A percentile compares a stretch with the other conserved stretches of the same genome.
These are phyloP conservation scores for Orbilia blumenaviensis DNA, from an alignment of 2,329 filamentous ascomycete genomes.

Conservation along the genomic window DNA sequence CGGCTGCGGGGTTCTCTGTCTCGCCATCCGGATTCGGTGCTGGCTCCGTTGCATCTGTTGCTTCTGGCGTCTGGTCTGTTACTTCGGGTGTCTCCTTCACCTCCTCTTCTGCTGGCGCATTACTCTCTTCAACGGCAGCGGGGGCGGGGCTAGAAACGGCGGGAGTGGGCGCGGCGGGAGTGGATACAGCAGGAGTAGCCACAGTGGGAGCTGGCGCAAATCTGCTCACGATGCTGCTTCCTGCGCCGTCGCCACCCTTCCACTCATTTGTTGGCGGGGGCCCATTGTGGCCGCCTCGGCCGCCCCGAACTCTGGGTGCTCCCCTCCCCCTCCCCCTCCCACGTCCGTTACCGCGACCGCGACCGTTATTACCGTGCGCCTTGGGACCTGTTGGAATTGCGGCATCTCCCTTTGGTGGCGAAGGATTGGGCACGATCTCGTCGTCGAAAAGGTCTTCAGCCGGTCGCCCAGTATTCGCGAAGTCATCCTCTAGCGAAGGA, in stretches of 20 bases:
- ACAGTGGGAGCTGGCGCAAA: slow-evolving; percentile 20
- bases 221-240: slow-evolving; percentile 23
- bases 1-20: not conserved
- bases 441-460: slow-evolving; percentile 57
- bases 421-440: slow-evolving; percentile 55
- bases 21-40: slow-evolving; percentile 24
- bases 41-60: not conserved
- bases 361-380: slow-evolving; percentile 49
- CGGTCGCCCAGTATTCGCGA: slow-evolving; percentile 56
- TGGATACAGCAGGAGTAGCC: slow-evolving; percentile 26
- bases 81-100: not conserved
- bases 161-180: slow-evolving; percentile 4
- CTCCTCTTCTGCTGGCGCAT: slow-evolving; percentile 20
- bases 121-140: too few relatives aligned
- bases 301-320: slow-evolving; percentile 4
- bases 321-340: slow-evolving; percentile 35
- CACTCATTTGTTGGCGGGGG: slow-evolving; percentile 13
- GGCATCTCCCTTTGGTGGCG: slow-evolving; percentile 51
- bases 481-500: slow-evolving; percentile 55
- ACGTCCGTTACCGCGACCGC: slow-evolving; percentile 30
- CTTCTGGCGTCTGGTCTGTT: slow-evolving; percentile 13
- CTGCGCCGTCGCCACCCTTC: slow-evolving; percentile 29
- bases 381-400: slow-evolving; percentile 48
- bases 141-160: slow-evolving; percentile 12
- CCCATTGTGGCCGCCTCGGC: slow-evolving; percentile 22